Base-by-base conservation (phyloP, 1,284 basidiomycete genomes). In the Cryptococcus floricola region DNA sequence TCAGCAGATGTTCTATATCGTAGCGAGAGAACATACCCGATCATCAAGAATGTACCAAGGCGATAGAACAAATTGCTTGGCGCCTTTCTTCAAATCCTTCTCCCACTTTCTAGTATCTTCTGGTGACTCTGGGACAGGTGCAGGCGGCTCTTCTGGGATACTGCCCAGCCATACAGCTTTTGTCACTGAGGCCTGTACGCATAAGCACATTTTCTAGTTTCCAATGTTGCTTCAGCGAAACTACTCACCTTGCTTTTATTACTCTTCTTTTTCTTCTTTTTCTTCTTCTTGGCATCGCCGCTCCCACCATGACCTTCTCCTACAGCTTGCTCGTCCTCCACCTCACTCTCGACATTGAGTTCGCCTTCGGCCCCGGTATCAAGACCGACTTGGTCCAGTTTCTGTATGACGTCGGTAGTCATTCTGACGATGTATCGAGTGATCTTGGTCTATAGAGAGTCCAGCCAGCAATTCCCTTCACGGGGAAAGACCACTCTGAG, bases 41-140 rank as follows among this genome's bases (percentile, higher is more conserved):
- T 67, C 62, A 7, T 61, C 53, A 4, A 70, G 50, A 6, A 73
- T 39, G 16, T 55, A 58, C 57, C 62, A 67, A 7, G 54, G 47
- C n/a, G 62, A 55, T 7, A 67, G 47, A n/a, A 34, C 10, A 25
- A 51, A 50, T 10, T 62, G 67, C 46, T 47, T 49, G 9, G 53
- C 44, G 2, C 58, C 57, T 6, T 47, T 57, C 27, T 51, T 27
- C 6, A 71, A 54, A 54, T 68, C 61, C 12, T 59, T 56, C 19
- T 52, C 53, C 68, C 67, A 73, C 31, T 48, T 52, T 2, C 49
- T 53, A 1, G 43, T 53, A 19, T 67, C 64, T 23, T 64, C 62
- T 4, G 46, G 28, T 0, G 63, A 54, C 45, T 67, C 67, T 13
- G 56, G 18, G 9, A 51, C 28, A 9, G 52, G 52, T 25, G 59